A percentile compares a stretch with the other conserved stretches of the same genome.
These are phyloP conservation scores for Secale cereale DNA, from an alignment of 176 grass and related monocot genomes.

Conservation along the genomic window DNA sequence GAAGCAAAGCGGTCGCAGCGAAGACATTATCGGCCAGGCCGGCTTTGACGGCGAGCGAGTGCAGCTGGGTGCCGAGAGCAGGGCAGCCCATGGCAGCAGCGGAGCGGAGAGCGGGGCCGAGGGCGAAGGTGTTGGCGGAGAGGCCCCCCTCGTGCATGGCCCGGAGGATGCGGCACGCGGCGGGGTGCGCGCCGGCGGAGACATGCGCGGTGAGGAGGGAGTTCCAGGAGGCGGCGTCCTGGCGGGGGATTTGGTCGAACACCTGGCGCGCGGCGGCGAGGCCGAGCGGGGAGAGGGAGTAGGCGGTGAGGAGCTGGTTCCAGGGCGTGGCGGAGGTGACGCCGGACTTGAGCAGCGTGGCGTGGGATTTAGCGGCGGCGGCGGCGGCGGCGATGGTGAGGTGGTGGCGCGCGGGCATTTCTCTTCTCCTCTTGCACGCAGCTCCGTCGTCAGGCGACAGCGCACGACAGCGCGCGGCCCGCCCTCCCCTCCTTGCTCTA, in stretches of 20 bases:
- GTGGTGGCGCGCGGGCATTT: not conserved
- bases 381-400: not conserved
- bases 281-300: constrained; percentile 27
- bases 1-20: too few species aligned
- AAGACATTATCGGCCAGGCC: too few species aligned
- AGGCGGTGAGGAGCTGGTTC: constrained; percentile 59
- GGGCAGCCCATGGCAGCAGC: not conserved
- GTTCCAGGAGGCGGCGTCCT: constrained; percentile 60
- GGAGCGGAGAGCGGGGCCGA: constrained; percentile 43
- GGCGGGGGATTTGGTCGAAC: constrained; percentile 54
- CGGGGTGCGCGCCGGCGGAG: constrained; percentile 8
- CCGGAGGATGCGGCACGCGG: constrained; percentile 23
- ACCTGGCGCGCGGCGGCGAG: constrained; percentile 23
- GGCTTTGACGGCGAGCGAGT: too few species aligned
- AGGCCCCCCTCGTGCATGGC: constrained; percentile 36
- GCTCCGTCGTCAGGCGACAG: not conserved
- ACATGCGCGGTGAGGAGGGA: constrained; percentile 51
- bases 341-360: constrained; percentile 43
- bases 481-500: too few species aligned
- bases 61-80: not conserved
- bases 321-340: constrained; percentile 26
- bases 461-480: too few species aligned
- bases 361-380: constrained; percentile 44
- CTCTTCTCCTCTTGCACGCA: not conserved
- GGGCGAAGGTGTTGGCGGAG: constrained; percentile 42